Base-by-base conservation (phyloP, 805 yeast genomes). In the Kazachstania africana region DNA sequence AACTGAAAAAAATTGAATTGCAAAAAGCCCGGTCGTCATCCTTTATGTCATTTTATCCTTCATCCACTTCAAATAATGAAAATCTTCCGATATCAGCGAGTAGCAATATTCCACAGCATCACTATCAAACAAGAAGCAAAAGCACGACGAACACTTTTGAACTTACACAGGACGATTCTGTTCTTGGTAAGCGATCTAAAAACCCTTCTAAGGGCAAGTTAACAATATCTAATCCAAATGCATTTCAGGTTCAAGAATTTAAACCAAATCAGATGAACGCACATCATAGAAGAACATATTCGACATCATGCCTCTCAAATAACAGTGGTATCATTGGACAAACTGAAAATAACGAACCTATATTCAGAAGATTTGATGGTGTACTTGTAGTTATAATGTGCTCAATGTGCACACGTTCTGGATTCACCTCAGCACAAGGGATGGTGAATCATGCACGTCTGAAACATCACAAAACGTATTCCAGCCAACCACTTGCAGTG, bases 341-440 rank as follows among this genome's bases (percentile, higher is more conserved):
- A 12, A 47, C 59, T 14, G 62, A 62, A 2, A 40, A 56, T 12
- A 53, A 57, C 29, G 54, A 59, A 15, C 75, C 83, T 41, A 64
- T 77, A 3, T 77, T 75, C 45, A 62, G 75, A 38, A 53, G 84
- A 37, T 70, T 77, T 4, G 91, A 81, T 50, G 87, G 87, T 2
- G 63, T 77, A 1, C 55, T 78, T 14, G 84, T 81, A 2, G 63
- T 74, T 29, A 62, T 81, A 23, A 73, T 72, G 6, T 81, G 94
- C 50, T 70, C 75, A 1, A 68, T 65, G 31, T 81, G 94, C 53
- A 66, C 62, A 8, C 53, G 87, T 32, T 65, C 73, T 26, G 80
- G 78, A 38, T 81, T 81, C 47, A 75, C 82, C 6, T 71, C 80
- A 10, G 82, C 85, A 0, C 91, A 81, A 48, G 91, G 91, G 12